A percentile compares a stretch with the other conserved stretches of the same genome.
Conservation (phyloP, 2,329 filamentous ascomycete species). For the Cryphonectria japonica region DNA sequence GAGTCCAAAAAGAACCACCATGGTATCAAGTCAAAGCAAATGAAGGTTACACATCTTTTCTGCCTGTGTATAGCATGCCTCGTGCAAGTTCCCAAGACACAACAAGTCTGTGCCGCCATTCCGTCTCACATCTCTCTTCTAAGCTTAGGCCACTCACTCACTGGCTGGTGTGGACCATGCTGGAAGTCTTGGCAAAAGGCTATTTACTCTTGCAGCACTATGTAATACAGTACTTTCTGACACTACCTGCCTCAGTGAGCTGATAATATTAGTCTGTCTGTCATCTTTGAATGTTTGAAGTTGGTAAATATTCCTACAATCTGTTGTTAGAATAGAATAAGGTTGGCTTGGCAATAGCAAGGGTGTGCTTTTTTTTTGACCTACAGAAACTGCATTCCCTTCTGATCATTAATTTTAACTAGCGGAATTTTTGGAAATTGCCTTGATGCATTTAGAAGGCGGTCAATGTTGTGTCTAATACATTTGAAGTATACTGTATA, state of each 20-base stretch:
- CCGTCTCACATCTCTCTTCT: background rate
- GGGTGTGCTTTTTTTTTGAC: background rate
- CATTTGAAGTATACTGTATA: background rate
- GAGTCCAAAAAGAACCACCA: background rate
- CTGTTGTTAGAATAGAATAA: conserved; percentile 6
- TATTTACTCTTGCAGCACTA: background rate
- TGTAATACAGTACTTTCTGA: background rate
- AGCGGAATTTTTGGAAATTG: background rate
- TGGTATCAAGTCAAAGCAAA: background rate
- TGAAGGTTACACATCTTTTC: background rate
- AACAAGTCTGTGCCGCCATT: background rate
- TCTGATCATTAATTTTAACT: background rate
- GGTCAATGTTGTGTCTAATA: background rate
- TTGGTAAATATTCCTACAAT: background rate
- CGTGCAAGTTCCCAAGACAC: background rate
- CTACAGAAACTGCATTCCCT: background rate
- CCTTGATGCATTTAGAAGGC: conserved; percentile 1
- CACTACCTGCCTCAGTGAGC: background rate
- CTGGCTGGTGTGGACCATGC: conserved; percentile 3
- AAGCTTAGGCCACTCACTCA: conserved; percentile 1
- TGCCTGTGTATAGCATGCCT: background rate
- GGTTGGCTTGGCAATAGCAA: conserved; percentile 2
- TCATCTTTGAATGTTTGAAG: background rate
- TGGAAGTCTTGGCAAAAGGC: background rate
- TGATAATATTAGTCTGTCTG: background rate